A percentile compares a stretch with the other conserved stretches of the same genome.
Evolutionary conservation across 257 asterid genomes (phyloP).

Genomic region (Solanum microdontum): DNA sequence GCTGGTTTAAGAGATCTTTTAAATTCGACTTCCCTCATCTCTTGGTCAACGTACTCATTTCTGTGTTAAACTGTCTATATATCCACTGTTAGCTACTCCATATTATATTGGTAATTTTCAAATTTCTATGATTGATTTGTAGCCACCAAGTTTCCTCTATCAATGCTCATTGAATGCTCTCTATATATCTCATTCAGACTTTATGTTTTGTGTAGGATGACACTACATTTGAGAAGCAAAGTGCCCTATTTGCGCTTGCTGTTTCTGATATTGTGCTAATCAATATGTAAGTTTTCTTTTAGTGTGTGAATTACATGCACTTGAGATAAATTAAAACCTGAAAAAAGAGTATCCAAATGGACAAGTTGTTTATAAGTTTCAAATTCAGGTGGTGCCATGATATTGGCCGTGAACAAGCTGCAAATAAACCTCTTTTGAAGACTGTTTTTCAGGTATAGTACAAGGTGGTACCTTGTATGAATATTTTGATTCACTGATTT

Average conservation of each 20-base stretch:
- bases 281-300: conserved; percentile 66
- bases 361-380: neutral
- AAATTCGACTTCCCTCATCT: neutral
- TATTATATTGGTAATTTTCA: neutral
- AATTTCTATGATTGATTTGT: neutral
- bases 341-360: neutral
- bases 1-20: neutral
- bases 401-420: conserved; percentile 97
- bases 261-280: conserved; percentile 95
- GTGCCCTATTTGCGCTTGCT: conserved; percentile 95
- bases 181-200: neutral
- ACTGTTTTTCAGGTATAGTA: conserved; percentile 76
- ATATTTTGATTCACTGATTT: neutral
- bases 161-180: neutral
- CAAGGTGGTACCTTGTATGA: neutral
- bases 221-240: conserved; percentile 94
- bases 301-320: neutral
- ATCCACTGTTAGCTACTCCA: neutral
- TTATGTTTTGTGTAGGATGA: conserved; percentile 49
- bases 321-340: neutral
- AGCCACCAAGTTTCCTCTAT: neutral
- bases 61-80: neutral
- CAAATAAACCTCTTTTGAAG: conserved; percentile 89
- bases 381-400: conserved; percentile 91
- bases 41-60: neutral